Evolutionary conservation across 352 stramenopile genomes (phyloP).

Genomic region (Globisporangium paroecandrum): DNA sequence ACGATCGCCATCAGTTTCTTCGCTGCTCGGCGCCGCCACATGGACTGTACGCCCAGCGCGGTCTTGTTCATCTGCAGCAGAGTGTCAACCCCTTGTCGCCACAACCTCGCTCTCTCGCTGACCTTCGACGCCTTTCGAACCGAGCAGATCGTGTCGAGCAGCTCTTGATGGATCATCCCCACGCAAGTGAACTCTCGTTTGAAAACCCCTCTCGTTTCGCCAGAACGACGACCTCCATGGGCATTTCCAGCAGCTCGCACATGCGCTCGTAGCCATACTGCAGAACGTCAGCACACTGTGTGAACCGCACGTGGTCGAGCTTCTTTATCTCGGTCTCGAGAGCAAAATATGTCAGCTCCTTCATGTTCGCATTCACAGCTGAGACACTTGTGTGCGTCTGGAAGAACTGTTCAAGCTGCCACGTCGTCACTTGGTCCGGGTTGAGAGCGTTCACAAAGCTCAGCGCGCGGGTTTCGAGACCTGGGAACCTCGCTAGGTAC

Average conservation of each 20-base stretch:
- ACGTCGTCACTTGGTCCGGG: conserved; percentile 43
- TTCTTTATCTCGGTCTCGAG: conserved; percentile 48
- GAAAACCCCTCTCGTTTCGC: not conserved
- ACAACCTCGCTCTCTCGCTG: conserved; percentile 29
- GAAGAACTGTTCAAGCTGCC: conserved; percentile 73
- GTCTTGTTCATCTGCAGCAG: conserved; percentile 37
- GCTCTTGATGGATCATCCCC: conserved; percentile 13
- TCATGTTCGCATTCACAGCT: conserved; percentile 57
- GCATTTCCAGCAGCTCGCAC: conserved; percentile 45
- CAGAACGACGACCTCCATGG: conserved; percentile 38
- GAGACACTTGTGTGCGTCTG: conserved; percentile 41
- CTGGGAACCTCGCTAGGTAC: conserved; percentile 66
- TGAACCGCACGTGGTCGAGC: conserved; percentile 43
- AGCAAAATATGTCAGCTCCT: conserved; percentile 47
- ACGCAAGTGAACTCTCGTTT: not conserved
- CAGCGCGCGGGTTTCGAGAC: conserved; percentile 53
- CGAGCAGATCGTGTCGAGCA: conserved; percentile 16
- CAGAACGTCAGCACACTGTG: conserved; percentile 42
- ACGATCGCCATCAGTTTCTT: conserved; percentile 39
- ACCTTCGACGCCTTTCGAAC: conserved; percentile 4
- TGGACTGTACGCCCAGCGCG: conserved; percentile 39
- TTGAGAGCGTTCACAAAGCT: conserved; percentile 49
- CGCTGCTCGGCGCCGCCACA: conserved; percentile 49
- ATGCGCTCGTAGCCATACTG: conserved; percentile 64
- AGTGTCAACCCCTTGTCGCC: conserved; percentile 22